phyloP scores from a whole-genome alignment of 2,329 filamentous ascomycete species.

The Paramyrothecium roridum region DNA sequence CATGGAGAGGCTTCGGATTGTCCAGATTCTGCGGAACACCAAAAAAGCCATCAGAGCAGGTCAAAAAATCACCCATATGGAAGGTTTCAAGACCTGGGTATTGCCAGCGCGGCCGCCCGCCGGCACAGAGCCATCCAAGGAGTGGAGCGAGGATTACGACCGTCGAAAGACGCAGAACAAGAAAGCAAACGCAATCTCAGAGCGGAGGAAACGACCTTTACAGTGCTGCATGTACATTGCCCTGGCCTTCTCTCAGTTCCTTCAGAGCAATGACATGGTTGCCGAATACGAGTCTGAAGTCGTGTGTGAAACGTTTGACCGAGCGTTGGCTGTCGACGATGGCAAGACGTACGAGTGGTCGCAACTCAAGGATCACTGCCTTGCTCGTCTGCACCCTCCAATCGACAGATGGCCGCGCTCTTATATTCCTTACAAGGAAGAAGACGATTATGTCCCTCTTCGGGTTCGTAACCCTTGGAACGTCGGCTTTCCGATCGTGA shows the following conservation, averaged over 20 bases:
- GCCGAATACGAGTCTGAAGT: conserved; percentile 14
- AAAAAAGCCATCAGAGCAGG: conserved; percentile 9
- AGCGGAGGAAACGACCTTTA: conserved; percentile 9
- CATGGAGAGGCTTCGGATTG: background rate
- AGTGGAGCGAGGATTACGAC: conserved; percentile 6
- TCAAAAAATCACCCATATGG: conserved; percentile 12
- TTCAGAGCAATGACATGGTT: conserved; percentile 10
- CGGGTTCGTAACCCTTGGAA: conserved; percentile 9
- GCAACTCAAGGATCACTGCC: conserved; percentile 10
- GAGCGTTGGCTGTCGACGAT: conserved; percentile 11
- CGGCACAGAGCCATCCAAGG: conserved; percentile 2
- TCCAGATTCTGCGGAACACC: conserved; percentile 8
- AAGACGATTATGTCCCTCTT: conserved; percentile 8
- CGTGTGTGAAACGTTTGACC: conserved; percentile 9
- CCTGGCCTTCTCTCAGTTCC: conserved; percentile 8
- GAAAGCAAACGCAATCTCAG: conserved; percentile 6
- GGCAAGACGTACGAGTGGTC: conserved; percentile 10
- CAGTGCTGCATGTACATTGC: conserved; percentile 15
- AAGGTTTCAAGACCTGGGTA: conserved; percentile 7
- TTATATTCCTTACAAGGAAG: conserved; percentile 5
- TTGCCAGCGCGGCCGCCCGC: conserved; percentile 4
- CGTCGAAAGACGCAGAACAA: conserved; percentile 4
- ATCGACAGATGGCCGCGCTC: conserved; percentile 7
- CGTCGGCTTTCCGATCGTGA: conserved; percentile 10
- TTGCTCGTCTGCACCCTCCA: conserved; percentile 9